Evolutionary conservation across 1,284 basidiomycete species (phyloP).

Genomic region (Takashimella tepidaria): DNA sequence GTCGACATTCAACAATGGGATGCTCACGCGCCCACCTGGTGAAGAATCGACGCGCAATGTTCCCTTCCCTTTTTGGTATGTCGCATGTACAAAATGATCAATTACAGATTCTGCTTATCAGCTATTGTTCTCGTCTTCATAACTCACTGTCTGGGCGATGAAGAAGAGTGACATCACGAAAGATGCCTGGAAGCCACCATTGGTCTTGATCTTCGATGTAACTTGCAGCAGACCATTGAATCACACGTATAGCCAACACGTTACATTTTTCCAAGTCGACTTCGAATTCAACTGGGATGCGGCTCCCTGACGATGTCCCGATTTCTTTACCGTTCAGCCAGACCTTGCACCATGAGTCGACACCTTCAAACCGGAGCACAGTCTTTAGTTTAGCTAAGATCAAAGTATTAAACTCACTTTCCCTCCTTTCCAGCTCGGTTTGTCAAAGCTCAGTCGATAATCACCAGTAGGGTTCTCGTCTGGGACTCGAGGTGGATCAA

Average conservation of each 20-base stretch:
- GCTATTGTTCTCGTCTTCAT: not conserved
- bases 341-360: constrained; percentile 25
- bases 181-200: constrained; percentile 29
- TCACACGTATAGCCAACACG: constrained; percentile 11
- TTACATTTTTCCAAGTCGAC: constrained; percentile 3
- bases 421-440: not conserved
- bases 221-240: constrained; percentile 15
- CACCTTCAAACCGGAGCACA: constrained; percentile 23
- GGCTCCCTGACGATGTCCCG: constrained; percentile 14
- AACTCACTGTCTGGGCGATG: constrained; percentile 12
- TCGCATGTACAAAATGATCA: constrained; percentile 23
- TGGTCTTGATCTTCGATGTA: constrained; percentile 30
- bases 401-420: constrained; percentile 1
- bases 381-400: constrained; percentile 1
- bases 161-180: constrained; percentile 21
- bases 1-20: constrained; percentile 22
- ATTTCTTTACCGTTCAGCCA: constrained; percentile 22
- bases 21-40: constrained; percentile 10
- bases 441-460: constrained; percentile 10
- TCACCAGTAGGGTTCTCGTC: constrained; percentile 17
- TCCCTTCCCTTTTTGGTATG: constrained; percentile 12
- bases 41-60: constrained; percentile 20
- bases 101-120: constrained; percentile 2
- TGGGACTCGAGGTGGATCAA: constrained; percentile 12
- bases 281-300: constrained; percentile 23